phyloP scores from a whole-genome alignment of 2,329 filamentous ascomycete genomes.

The Claviceps lovelessii region DNA sequence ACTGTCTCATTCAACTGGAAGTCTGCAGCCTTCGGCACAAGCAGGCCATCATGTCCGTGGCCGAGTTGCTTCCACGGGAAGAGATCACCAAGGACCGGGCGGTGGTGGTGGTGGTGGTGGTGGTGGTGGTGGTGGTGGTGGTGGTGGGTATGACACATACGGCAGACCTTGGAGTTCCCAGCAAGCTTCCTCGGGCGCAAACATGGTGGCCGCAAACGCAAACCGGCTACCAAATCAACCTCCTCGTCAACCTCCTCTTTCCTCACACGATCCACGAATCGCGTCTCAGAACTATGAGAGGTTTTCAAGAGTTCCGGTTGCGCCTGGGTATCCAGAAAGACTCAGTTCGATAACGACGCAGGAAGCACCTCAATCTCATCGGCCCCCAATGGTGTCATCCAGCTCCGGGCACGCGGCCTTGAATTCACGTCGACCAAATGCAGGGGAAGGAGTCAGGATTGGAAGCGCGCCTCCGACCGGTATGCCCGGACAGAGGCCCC shows the following conservation, averaged over 20 bases:
- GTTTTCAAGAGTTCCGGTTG: slow-evolving; percentile 18
- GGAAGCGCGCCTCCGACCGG: slow-evolving; percentile 23
- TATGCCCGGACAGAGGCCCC: slow-evolving; percentile 9
- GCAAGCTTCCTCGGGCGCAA: slow-evolving; percentile 13
- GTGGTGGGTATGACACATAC: slow-evolving; percentile 12
- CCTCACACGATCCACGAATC: slow-evolving; percentile 7
- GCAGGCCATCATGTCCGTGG: slow-evolving; percentile 19
- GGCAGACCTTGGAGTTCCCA: slow-evolving; percentile 18
- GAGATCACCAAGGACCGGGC: slow-evolving; percentile 26
- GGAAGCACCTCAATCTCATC: slow-evolving; percentile 7
- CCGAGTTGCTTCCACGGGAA: slow-evolving; percentile 30
- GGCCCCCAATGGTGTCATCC: slow-evolving; percentile 9
- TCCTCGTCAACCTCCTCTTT: slow-evolving; percentile 6
- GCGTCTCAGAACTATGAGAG: slow-evolving; percentile 13
- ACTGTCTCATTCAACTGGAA: slow-evolving; percentile 30
- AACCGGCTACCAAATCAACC: slow-evolving; percentile 17
- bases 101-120: background rate
- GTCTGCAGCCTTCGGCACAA: slow-evolving; percentile 26
- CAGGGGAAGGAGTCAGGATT: slow-evolving; percentile 14
- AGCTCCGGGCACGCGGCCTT: slow-evolving; percentile 8
- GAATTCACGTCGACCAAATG: slow-evolving; percentile 11
- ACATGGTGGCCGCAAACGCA: slow-evolving; percentile 19
- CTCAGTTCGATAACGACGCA: slow-evolving; percentile 18
- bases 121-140: background rate
- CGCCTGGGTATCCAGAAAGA: slow-evolving; percentile 17